These are phyloP conservation scores for Botryotinia globosa DNA, from an alignment of 2,329 filamentous ascomycete genomes.

Conservation along the genomic window DNA sequence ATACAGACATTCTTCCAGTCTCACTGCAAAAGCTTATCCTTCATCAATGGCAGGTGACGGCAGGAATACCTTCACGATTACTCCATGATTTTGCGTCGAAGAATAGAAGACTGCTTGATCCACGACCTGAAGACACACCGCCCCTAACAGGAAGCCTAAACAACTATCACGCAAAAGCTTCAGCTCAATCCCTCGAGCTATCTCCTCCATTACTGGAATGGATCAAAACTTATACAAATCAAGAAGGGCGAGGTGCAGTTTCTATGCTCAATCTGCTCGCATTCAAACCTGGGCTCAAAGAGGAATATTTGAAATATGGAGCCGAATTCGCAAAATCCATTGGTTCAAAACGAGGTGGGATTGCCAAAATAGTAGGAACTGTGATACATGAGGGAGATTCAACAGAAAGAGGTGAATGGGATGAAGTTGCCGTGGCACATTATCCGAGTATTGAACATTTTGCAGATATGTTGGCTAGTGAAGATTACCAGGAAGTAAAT, in stretches of 20 bases:
- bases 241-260: conserved; percentile 45
- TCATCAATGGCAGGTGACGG: conserved; percentile 40
- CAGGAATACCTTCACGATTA: conserved; percentile 46
- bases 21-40: conserved; percentile 32
- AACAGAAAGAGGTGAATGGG: conserved; percentile 45
- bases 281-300: conserved; percentile 52
- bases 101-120: conserved; percentile 42
- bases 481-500: conserved; percentile 59
- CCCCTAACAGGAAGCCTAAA: conserved; percentile 39
- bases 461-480: conserved; percentile 56
- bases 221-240: conserved; percentile 43
- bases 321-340: conserved; percentile 49
- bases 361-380: conserved; percentile 60
- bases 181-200: conserved; percentile 51
- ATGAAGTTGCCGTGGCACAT: conserved; percentile 63
- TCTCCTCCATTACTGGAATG: conserved; percentile 50
- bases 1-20: conserved; percentile 34
- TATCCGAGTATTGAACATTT: conserved; percentile 62
- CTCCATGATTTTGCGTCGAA: conserved; percentile 40
- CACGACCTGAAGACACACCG: conserved; percentile 39
- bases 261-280: conserved; percentile 63
- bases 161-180: conserved; percentile 39
- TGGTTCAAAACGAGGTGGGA: conserved; percentile 52
- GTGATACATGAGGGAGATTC: conserved; percentile 44
- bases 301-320: conserved; percentile 56